Conservation (phyloP, 805 yeast species). For the Candida dajiaensis region DNA sequence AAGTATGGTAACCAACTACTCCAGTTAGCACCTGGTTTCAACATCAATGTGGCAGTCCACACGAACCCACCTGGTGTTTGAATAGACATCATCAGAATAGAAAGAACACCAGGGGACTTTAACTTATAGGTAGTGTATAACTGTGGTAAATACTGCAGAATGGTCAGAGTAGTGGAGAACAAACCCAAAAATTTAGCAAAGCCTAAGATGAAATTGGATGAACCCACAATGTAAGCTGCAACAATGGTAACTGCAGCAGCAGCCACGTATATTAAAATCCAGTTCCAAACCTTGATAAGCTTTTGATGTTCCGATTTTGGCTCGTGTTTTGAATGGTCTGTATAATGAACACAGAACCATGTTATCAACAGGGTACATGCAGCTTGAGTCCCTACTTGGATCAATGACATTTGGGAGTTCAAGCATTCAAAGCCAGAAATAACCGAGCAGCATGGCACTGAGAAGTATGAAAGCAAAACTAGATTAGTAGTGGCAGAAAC, state of each 20-base stretch:
- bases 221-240: conserved; percentile 21
- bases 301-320: conserved; percentile 32
- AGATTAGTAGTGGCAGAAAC: conserved; percentile 63
- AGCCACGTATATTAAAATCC: conserved; percentile 32
- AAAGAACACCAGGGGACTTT: conserved; percentile 75
- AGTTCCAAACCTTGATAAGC: conserved; percentile 35
- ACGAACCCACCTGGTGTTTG: conserved; percentile 88
- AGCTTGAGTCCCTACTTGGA: conserved; percentile 63
- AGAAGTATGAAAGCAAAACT: conserved; percentile 51
- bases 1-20: conserved; percentile 80
- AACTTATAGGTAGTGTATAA: conserved; percentile 60
- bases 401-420: conserved; percentile 57
- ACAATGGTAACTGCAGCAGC: conserved; percentile 30
- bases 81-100: conserved; percentile 73
- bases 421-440: conserved; percentile 52
- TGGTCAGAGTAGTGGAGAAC: conserved; percentile 55
- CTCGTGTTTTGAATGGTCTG: conserved; percentile 39
- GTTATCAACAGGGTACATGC: conserved; percentile 52
- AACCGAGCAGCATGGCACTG: conserved; percentile 53
- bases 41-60: conserved; percentile 67
- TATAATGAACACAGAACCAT: conserved; percentile 44
- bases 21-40: conserved; percentile 77
- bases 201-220: conserved; percentile 18
- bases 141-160: conserved; percentile 77
- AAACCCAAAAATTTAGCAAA: conserved; percentile 62